Conservation (phyloP, 2,329 filamentous ascomycete species). For the Hortaea sp. region DNA sequence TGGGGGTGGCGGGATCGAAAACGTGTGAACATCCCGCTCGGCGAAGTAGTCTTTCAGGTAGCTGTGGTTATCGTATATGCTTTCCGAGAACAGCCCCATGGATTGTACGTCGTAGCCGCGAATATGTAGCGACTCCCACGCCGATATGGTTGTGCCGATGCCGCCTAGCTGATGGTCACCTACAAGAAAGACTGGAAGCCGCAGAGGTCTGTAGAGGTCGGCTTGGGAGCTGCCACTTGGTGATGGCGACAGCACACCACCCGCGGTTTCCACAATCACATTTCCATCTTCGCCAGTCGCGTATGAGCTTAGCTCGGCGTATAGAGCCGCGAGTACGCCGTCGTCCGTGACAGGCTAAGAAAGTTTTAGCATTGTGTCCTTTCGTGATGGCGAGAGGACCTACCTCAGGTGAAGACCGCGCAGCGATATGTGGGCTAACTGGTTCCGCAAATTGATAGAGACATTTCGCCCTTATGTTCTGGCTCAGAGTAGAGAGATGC, state of each 20-base stretch:
- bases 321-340: constrained; percentile 30
- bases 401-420: constrained; percentile 27
- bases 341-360: constrained; percentile 15
- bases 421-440: constrained; percentile 69
- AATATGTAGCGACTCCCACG: constrained; percentile 67
- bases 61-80: constrained; percentile 55
- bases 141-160: constrained; percentile 69
- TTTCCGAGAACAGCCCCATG: constrained; percentile 58
- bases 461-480: constrained; percentile 47
- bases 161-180: constrained; percentile 69
- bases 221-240: constrained; percentile 69
- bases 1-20: constrained; percentile 52
- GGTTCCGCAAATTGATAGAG: constrained; percentile 64
- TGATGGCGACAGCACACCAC: constrained; percentile 68
- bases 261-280: constrained; percentile 69
- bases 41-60: constrained; percentile 61
- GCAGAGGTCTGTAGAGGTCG: constrained; percentile 64
- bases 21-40: constrained; percentile 47
- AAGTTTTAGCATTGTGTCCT: constrained; percentile 2
- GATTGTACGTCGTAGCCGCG: constrained; percentile 68
- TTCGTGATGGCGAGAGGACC: background rate
- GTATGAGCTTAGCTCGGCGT: constrained; percentile 33
- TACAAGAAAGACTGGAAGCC: constrained; percentile 63
- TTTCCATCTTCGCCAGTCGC: constrained; percentile 41
- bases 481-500: constrained; percentile 53